A percentile compares a stretch with the other conserved stretches of the same genome.
These are phyloP conservation scores for Candida rishiriensis DNA, from an alignment of 805 yeast species.

Conservation along the genomic window DNA sequence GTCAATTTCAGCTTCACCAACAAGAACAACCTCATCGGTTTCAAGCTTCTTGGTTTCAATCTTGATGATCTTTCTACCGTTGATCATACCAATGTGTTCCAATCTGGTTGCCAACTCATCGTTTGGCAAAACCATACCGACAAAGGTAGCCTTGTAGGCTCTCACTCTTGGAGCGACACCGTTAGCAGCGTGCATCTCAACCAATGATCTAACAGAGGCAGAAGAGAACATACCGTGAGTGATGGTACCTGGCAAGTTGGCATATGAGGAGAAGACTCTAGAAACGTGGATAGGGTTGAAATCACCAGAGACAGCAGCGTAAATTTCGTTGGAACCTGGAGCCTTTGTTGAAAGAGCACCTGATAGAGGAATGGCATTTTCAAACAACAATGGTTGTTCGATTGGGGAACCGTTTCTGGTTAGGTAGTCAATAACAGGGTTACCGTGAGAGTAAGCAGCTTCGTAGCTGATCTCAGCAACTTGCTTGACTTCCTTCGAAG, in stretches of 20 bases:
- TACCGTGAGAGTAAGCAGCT: constrained; percentile 92
- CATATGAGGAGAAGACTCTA: constrained; percentile 89
- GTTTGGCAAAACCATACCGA: constrained; percentile 97
- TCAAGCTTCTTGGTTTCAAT: constrained; percentile 83
- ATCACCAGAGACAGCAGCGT: constrained; percentile 97
- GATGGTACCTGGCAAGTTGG: constrained; percentile 92
- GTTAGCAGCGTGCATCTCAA: constrained; percentile 98
- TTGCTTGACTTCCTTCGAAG: constrained; percentile 83
- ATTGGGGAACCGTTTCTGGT: constrained; percentile 87
- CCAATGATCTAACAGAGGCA: constrained; percentile 90
- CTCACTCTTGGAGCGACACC: constrained; percentile 94
- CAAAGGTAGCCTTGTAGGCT: constrained; percentile 86
- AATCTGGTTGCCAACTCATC: constrained; percentile 80
- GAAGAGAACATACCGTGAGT: constrained; percentile 99
- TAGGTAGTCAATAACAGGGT: constrained; percentile 94
- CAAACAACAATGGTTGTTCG: constrained; percentile 90
- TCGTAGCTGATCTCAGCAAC: constrained; percentile 81
- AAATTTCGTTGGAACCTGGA: constrained; percentile 94
- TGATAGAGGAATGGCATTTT: constrained; percentile 81
- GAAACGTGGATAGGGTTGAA: constrained; percentile 98
- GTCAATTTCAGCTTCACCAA: constrained; percentile 98
- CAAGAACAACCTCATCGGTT: constrained; percentile 70
- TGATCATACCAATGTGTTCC: constrained; percentile 97
- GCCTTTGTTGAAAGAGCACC: constrained; percentile 66
- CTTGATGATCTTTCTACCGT: constrained; percentile 95